Base-by-base conservation (phyloP, 129 eudicot genomes). In the Chrysanthemum makinoi region DNA sequence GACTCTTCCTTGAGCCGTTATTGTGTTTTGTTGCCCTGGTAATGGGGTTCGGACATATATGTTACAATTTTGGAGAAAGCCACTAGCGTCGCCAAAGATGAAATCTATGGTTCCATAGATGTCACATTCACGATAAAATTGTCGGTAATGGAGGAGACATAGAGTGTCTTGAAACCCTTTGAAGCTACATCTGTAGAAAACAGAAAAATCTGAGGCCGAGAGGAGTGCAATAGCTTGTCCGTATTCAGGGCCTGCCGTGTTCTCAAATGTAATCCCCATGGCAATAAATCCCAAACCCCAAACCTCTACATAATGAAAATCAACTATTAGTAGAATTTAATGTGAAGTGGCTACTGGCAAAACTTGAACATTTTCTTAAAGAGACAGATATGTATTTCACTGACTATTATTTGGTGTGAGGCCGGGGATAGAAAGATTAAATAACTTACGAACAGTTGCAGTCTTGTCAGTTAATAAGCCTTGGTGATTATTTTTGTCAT, bases 391-490 rank as follows among this genome's bases (percentile, higher is more conserved):
- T 50, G n/a, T 16, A 22, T 1, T 28, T 22, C 4, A 14, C 33
- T 14, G 35, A 53, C 6, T 35, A 6, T 35, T 35, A 5, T 35
- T 0, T 35, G 44, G 44, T 5, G 44, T 35, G 44, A 35, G 44
- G 44, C 44, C 44, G 1, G 8, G 43, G 8, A 46, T 13, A 44
- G 64, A 22, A 50, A 54, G 62, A 20, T 46, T 2, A 3, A 20
- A 22, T 8, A 30, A 26, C 89, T 82, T 59, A 89, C 96, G 85
- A 18, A 82, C 79, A 2, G 94, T 84, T 50, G 93, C 88, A 1
- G 96, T 82, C 3, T 73, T n/a, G 28, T 57, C 75, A 22, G 90
- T 84, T 30, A 84, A 76, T 28, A 43, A 58, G 22, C 96, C 90
- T 18, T 80, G 78, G 2, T 61, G 33, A 8, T 46, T 20, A 69